Evolutionary conservation across 371 early-diverging fungal species (phyloP), one percentile per base, ranked within the genome.

Genomic region (Rhizopus stolonifer): DNA sequence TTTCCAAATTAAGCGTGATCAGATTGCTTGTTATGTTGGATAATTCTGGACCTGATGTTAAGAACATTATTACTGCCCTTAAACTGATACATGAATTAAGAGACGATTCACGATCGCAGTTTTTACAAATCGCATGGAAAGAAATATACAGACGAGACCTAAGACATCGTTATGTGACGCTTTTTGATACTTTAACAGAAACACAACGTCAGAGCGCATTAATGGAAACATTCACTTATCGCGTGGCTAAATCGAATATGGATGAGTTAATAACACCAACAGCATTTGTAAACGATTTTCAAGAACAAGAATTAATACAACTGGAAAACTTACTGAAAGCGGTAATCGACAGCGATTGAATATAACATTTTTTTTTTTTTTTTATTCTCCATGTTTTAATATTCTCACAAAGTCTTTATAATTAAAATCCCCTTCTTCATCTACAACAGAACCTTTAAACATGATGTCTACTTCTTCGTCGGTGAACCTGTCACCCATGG

Each of bases 401-500:
- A 94, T 89, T 49, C 93, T 77, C 0, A 92, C 93, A 76, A 92
- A 95, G 49, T 94, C 91, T 21, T 86, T 79, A 70, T 97, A 97
- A 70, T 29, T 29, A 29, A 96, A 92, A 46, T 86, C 79, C 22
- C 88, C 88, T 13, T 87, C 70, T 1, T 79, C 79, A 55, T 92
- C 95, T 4, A 95, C 72, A 0, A 89, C 85, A 1, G 91, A 85
- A 3, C 94, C 94, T 62, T 93, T 92, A 72, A 93, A 92, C 91
- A 97, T 90, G 47, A 89, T 87, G 60, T 94, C 96, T 0, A 94
- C 92, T 79, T 94, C 94, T 33, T 93, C 92, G 52, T 93, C 89
- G 5, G 92, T 90, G 54, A 96, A 91, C 48, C 89, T 76, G 52
- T 95, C 93, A 2, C 94, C 95, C 90, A 92, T 89, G 18, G 87